Percentiles rank a stretch among this genome's conserved stretches.
Conservation (phyloP, 768 basidiomycete species). For the Agrocybe praecox region DNA sequence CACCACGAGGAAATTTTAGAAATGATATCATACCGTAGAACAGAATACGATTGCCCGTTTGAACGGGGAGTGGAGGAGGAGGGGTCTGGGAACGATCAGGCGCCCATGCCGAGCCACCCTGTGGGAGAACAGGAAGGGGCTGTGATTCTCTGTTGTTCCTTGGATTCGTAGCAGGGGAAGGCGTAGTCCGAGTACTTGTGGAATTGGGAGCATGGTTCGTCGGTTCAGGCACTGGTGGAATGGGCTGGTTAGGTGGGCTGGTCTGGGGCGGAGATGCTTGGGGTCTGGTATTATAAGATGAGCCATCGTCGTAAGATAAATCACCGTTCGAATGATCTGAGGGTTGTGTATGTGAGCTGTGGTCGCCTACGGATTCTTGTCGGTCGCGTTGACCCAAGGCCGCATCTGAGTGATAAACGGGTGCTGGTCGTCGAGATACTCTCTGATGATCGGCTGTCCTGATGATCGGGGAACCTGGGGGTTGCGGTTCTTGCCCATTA, state of each 20-base stretch:
- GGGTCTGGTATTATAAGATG: conserved; percentile 5
- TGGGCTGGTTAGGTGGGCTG: conserved; percentile 26
- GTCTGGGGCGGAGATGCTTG: conserved; percentile 28
- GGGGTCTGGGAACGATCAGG: conserved; percentile 25
- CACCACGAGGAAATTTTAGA: not conserved
- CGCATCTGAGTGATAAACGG: conserved; percentile 16
- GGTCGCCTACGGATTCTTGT: conserved; percentile 13
- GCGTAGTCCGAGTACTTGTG: conserved; percentile 11
- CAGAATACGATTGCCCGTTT: conserved; percentile 52
- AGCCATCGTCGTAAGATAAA: conserved; percentile 11
- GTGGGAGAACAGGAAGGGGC: conserved; percentile 27
- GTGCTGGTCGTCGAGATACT: conserved; percentile 28
- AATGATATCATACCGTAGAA: conserved; percentile 73
- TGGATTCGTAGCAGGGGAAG: conserved; percentile 13
- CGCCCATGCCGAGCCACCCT: conserved; percentile 17
- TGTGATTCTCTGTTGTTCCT: conserved; percentile 23
- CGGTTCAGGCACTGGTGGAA: conserved; percentile 24
- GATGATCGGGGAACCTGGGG: conserved; percentile 22
- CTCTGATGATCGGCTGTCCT: conserved; percentile 33
- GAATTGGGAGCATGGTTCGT: conserved; percentile 8
- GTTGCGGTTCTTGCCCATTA: conserved; percentile 34
- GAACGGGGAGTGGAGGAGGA: conserved; percentile 26
- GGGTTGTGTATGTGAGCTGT: not conserved
- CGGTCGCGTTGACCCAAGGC: conserved; percentile 12
- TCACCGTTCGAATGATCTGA: conserved; percentile 20